These are phyloP conservation scores for Ganoderma leucocontextum DNA, from an alignment of 1,284 basidiomycete genomes.

Conservation along the genomic window DNA sequence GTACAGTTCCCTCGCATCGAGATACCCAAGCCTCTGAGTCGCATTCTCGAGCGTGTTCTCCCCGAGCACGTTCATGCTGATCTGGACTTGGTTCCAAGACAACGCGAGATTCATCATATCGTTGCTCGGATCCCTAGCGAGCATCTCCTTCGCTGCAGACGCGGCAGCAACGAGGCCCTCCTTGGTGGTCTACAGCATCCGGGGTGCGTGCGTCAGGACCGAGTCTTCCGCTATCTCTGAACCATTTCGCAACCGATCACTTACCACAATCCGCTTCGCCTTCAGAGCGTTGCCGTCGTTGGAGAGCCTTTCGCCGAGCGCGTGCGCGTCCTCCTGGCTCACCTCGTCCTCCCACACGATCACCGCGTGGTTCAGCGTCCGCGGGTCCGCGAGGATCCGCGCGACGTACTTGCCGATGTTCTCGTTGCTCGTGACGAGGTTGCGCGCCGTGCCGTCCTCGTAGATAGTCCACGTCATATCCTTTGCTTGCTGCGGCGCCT, in stretches of 20 bases:
- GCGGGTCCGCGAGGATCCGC: slow-evolving; percentile 30
- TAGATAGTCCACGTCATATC: slow-evolving; percentile 4
- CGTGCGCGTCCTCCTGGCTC: slow-evolving; percentile 20
- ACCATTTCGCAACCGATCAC: neutral
- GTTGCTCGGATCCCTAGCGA: neutral
- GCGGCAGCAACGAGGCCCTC: neutral
- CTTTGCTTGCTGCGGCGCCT: neutral
- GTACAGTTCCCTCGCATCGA: slow-evolving; percentile 33
- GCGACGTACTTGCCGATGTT: slow-evolving; percentile 31
- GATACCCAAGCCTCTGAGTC: slow-evolving; percentile 23
- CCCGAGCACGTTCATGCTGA: slow-evolving; percentile 29
- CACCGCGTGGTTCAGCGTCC: slow-evolving; percentile 36
- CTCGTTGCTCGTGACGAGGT: slow-evolving; percentile 22
- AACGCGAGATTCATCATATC: neutral
- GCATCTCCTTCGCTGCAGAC: neutral
- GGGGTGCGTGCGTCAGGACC: neutral
- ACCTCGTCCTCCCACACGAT: slow-evolving; percentile 37
- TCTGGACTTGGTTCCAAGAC: slow-evolving; percentile 19
- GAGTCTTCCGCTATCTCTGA: neutral
- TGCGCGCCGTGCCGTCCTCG: slow-evolving; percentile 22
- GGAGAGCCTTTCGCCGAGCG: slow-evolving; percentile 20
- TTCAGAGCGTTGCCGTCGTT: slow-evolving; percentile 17
- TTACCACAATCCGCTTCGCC: slow-evolving; percentile 3
- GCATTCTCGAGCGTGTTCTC: slow-evolving; percentile 35
- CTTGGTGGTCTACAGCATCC: too few relatives aligned